Percentiles rank a stretch among this genome's conserved stretches.
Evolutionary conservation across 1,284 basidiomycete genomes (phyloP).

Genomic region (Polyporus tsugae): DNA sequence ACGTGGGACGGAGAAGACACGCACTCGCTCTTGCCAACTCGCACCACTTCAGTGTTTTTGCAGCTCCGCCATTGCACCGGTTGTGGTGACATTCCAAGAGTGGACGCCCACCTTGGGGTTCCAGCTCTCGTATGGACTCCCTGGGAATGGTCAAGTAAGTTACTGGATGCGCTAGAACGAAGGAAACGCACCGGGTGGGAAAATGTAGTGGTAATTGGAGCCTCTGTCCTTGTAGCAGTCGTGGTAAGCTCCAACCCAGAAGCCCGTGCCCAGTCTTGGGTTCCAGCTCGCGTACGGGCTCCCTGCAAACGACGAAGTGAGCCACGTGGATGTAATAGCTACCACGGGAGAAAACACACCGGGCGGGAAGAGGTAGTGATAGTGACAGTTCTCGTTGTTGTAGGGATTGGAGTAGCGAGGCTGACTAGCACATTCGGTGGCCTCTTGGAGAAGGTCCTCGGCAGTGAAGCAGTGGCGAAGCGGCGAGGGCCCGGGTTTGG

Average conservation of each 20-base stretch:
- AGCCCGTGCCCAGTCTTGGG: not conserved
- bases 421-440: not conserved
- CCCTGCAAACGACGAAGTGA: not conserved
- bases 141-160: not conserved
- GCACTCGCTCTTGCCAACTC: not conserved
- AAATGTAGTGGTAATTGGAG: not conserved
- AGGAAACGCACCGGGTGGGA: not conserved
- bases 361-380: not conserved
- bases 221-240: not conserved
- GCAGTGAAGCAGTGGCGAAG: not conserved
- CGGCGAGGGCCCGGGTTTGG: not conserved
- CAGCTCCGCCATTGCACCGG: not conserved
- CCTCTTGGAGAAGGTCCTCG: not conserved
- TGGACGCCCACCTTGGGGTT: not conserved
- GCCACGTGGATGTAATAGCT: not conserved
- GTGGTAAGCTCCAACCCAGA: not conserved
- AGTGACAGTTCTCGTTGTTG: constrained; percentile 1
- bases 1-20: not conserved
- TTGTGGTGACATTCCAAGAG: not conserved
- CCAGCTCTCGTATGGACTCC: not conserved
- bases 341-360: not conserved
- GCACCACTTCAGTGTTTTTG: no score
- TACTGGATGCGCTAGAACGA: not conserved
- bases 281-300: not conserved
- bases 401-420: not conserved